phyloP scores from a whole-genome alignment of 495 filamentous ascomycete genomes.

The Tricharina praecox region DNA sequence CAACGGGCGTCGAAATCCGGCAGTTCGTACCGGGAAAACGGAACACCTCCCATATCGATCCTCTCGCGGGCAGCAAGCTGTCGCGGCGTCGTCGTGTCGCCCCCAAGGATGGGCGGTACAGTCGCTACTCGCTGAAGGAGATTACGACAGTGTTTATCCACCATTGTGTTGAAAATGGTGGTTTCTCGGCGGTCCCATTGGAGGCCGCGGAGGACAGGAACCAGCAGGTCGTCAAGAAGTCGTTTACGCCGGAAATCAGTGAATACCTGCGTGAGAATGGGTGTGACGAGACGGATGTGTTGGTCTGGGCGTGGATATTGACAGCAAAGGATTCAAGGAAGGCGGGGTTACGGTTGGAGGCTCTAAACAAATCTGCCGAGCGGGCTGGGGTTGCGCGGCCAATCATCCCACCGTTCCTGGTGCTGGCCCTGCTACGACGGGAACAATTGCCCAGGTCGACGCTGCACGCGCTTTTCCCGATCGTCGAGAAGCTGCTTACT shows the following conservation, averaged over 20 bases:
- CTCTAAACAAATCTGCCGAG: not conserved
- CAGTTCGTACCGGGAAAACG: constrained; percentile 6
- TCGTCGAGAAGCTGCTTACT: constrained; percentile 24
- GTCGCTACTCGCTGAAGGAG: constrained; percentile 9
- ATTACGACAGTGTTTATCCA: constrained; percentile 13
- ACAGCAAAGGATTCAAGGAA: constrained; percentile 29
- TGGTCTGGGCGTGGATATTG: constrained; percentile 43
- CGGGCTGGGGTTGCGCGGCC: not conserved
- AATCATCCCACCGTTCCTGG: constrained; percentile 34
- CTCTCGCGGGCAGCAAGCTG: not conserved
- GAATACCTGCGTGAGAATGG: constrained; percentile 29
- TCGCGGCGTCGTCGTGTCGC: not conserved
- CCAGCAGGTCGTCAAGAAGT: constrained; percentile 20
- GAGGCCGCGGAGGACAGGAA: constrained; percentile 13
- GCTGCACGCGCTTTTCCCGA: constrained; percentile 31
- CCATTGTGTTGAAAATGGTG: not conserved
- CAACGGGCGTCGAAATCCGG: constrained; percentile 4
- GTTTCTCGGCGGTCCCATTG: not conserved
- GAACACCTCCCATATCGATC: constrained; percentile 11
- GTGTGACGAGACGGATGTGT: constrained; percentile 35
- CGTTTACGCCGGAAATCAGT: constrained; percentile 28
- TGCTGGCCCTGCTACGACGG: constrained; percentile 36
- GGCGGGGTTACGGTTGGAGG: constrained; percentile 30
- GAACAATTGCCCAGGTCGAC: constrained; percentile 28
- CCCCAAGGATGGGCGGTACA: not conserved